These are phyloP conservation scores for Solanum tarapatanum DNA, from an alignment of 257 asterid species.

Conservation along the genomic window DNA sequence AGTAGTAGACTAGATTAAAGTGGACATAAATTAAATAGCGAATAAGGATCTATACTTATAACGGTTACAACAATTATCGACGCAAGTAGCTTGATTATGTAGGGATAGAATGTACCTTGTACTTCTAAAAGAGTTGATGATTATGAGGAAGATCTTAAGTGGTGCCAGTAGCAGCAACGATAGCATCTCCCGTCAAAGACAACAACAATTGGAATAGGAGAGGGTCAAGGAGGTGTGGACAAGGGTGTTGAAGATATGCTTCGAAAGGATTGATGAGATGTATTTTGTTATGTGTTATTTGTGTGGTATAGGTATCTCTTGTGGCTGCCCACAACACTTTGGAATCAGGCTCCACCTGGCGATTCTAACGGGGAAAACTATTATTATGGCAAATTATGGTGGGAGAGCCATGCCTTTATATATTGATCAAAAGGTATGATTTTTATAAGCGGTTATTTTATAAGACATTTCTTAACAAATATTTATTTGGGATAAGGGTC, in stretches of 20 bases:
- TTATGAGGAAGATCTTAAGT: background rate
- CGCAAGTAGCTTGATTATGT: background rate
- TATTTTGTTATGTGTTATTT: background rate
- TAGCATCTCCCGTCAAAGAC: background rate
- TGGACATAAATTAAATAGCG: too few species aligned
- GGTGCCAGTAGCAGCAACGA: background rate
- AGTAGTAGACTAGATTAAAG: too few species aligned
- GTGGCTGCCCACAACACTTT: background rate
- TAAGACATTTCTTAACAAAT: too few species aligned
- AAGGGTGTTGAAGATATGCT: background rate
- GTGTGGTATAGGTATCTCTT: background rate
- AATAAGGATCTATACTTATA: too few species aligned
- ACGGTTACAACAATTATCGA: background rate
- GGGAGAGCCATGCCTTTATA: conserved; percentile 9
- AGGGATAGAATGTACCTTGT: background rate
- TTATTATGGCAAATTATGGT: conserved; percentile 13
- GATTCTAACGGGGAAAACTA: background rate
- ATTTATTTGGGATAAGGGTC: too few species aligned
- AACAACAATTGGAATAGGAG: background rate
- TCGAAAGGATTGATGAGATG: background rate
- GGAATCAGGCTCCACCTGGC: conserved; percentile 13
- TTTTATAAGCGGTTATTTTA: too few species aligned
- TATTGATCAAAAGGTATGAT: conserved; percentile 9
- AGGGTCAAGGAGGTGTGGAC: background rate
- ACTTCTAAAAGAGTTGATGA: background rate